Evolutionary conservation across 352 stramenopile genomes (phyloP), one percentile per base, ranked within the genome.

Genomic region (Globisporangium ultimum): DNA sequence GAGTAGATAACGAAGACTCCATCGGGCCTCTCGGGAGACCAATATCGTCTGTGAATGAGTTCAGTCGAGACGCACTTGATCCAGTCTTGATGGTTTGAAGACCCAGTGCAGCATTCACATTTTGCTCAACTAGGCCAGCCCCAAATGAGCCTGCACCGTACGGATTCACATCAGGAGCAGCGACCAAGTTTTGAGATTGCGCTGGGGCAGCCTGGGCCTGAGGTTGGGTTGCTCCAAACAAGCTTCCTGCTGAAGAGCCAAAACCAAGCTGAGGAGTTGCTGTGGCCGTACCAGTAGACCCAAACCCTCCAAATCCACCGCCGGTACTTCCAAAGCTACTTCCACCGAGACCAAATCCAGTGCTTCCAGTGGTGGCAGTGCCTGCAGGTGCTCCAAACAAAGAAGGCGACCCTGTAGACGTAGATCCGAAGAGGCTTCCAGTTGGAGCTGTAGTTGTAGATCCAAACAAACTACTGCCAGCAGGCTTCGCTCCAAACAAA

Each of bases 1-100:
- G 76, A n/a, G 74, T 80, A 3, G 79, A 57, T 12, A 87, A 60
- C 36, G 75, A 63, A 20, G 70, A 74, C 55, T 89, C 81, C 55
- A 89, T 64, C 1, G 80, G 68, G 5, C 80, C 76, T 48, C 78
- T 78, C 0, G 80, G 78, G 28, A 92, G 68, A n/a, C 83, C 83
- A 48, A 92, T 79, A 18, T 92, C 83, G 45, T 89, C 68, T 3
- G 78, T 71, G 49, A 89, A 89, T 2, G 70, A 75, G 50, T 65
- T 85, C 43, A 84, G 36, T n/a, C 83, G 69, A 12, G 72, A 79
- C 1, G 68, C 64, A 46, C 62, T 81, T 8, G 75, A 84, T 42
- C 66, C 70, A 15, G 68, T 74, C 47, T 85, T 87, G 43, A 85
- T 78, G 11, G 78, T 74, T 48, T 83, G 78, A 49, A 84, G 48